Evolutionary conservation across 371 early-diverging fungal genomes (phyloP).

Genomic region (Mucor lusitanicus): DNA sequence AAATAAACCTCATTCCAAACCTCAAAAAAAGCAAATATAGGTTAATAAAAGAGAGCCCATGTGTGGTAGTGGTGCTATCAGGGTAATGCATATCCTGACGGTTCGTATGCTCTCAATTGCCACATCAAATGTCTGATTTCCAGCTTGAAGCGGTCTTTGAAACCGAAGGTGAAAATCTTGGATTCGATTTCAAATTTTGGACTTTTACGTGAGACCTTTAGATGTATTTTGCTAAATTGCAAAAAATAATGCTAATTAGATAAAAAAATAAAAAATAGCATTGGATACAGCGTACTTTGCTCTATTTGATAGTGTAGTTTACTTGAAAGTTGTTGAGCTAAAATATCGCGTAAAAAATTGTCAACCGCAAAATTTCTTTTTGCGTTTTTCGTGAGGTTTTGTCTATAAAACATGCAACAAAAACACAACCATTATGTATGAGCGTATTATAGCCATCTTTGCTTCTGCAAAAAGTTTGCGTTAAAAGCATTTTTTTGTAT

Average conservation of each 20-base stretch:
- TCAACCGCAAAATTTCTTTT: neutral
- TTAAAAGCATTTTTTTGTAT: no score
- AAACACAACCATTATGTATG: neutral
- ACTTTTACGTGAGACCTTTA: neutral
- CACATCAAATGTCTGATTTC: no score
- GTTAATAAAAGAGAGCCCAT: neutral
- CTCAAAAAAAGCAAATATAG: neutral
- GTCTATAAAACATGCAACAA: neutral
- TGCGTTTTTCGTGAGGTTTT: neutral
- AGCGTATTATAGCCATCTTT: no score
- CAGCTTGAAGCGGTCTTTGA: neutral
- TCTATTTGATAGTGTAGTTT: neutral
- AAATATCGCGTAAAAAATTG: neutral
- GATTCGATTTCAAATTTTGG: neutral
- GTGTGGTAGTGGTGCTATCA: neutral
- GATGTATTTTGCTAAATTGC: neutral
- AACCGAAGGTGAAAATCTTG: neutral
- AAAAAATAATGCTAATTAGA: neutral
- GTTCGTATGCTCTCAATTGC: no score
- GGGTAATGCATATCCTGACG: no score
- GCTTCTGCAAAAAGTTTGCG: no score
- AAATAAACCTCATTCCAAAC: neutral
- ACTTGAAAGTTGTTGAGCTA: neutral
- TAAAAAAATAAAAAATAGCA: neutral
- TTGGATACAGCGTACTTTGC: neutral